A percentile compares a stretch with the other conserved stretches of the same genome.
Evolutionary conservation across 2,329 filamentous ascomycete species (phyloP).

Genomic region (Xylaria sp.): DNA sequence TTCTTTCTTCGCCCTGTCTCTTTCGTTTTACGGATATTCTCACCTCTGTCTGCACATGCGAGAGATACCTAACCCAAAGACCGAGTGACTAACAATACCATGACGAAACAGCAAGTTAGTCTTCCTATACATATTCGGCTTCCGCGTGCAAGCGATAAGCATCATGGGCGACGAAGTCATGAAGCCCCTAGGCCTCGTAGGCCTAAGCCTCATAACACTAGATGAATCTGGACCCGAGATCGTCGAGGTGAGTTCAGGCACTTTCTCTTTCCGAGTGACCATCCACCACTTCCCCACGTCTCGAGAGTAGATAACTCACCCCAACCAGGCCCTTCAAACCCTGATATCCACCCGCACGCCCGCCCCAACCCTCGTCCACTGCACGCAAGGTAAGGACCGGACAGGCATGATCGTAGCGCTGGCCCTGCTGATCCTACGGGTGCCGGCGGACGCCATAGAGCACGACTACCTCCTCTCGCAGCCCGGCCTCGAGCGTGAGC

Average conservation of each 20-base stretch:
- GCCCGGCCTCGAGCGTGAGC: constrained; percentile 67
- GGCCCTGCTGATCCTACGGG: constrained; percentile 69
- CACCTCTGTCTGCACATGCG: background rate
- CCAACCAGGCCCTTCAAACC: constrained; percentile 57
- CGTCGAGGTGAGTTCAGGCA: constrained; percentile 48
- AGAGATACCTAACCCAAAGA: background rate
- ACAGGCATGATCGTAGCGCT: constrained; percentile 78
- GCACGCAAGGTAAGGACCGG: constrained; percentile 89
- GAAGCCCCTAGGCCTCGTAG: constrained; percentile 74
- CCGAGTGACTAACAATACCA: background rate
- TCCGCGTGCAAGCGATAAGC: constrained; percentile 73
- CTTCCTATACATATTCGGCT: constrained; percentile 66
- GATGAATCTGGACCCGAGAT: constrained; percentile 73
- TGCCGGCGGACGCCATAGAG: constrained; percentile 69
- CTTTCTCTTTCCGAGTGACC: too few species aligned
- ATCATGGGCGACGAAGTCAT: constrained; percentile 78
- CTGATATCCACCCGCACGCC: constrained; percentile 56
- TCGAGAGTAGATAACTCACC: background rate
- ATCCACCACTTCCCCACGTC: too few species aligned
- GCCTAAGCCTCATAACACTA: constrained; percentile 75
- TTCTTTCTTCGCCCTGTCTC: background rate
- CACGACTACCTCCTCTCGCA: constrained; percentile 77
- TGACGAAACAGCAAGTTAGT: constrained; percentile 63
- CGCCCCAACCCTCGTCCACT: constrained; percentile 79
- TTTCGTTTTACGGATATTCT: background rate